Conservation (phyloP, 2,329 filamentous ascomycete species). For the Ophiocordyceps camponoti-leonardi region DNA sequence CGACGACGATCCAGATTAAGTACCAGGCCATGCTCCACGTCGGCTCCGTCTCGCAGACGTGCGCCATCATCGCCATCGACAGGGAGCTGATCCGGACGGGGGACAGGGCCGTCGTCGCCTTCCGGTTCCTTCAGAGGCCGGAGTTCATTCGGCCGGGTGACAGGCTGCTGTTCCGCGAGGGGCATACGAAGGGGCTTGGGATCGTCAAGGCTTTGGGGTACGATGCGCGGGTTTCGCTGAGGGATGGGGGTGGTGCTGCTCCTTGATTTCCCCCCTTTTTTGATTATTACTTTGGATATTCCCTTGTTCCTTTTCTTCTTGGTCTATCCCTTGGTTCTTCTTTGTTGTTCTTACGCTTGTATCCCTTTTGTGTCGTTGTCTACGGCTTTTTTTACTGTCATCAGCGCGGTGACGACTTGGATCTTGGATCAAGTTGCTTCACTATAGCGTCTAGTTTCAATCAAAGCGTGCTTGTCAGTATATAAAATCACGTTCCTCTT, state of each 20-base stretch:
- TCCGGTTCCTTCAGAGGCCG: constrained; percentile 83
- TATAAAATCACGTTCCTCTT: too few species aligned
- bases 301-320: too few species aligned
- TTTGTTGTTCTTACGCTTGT: too few species aligned
- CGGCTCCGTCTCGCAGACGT: constrained; percentile 86
- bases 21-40: constrained; percentile 99
- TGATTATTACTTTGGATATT: too few species aligned
- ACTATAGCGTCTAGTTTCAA: too few species aligned
- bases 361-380: too few species aligned
- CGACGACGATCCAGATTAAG: constrained; percentile 89
- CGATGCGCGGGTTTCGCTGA: constrained; percentile 40
- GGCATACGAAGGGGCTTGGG: constrained; percentile 82
- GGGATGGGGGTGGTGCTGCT: background rate
- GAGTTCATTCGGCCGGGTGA: constrained; percentile 86
- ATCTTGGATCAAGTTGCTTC: too few species aligned
- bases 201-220: constrained; percentile 90
- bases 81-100: constrained; percentile 89
- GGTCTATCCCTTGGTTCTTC: too few species aligned
- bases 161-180: constrained; percentile 81
- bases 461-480: too few species aligned
- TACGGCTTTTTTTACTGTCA: too few species aligned
- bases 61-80: constrained; percentile 93
- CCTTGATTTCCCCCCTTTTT: background rate
- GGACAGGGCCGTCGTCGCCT: constrained; percentile 85
- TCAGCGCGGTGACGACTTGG: too few species aligned